Conservation (phyloP, 345 rosid genomes). For the Euphorbia pulcherrima region DNA sequence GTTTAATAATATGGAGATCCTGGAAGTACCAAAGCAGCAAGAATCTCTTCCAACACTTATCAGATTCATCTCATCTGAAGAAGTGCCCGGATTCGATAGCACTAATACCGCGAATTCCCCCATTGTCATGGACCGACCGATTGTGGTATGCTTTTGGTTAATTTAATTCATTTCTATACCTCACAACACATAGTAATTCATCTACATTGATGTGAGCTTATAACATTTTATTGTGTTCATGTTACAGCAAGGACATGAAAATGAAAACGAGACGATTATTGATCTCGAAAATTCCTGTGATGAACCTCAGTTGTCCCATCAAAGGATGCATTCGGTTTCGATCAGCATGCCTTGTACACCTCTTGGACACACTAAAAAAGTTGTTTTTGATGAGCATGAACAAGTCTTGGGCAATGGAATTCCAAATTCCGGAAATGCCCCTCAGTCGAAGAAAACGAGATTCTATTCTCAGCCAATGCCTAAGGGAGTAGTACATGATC, state of each 20-base stretch:
- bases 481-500: conserved; percentile 26
- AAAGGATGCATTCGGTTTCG: conserved; percentile 39
- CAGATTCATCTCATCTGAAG: conserved; percentile 41
- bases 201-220: neutral
- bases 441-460: conserved; percentile 23
- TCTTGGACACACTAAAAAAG: conserved; percentile 17
- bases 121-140: neutral
- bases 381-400: conserved; percentile 23
- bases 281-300: conserved; percentile 9
- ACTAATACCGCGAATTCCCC: neutral
- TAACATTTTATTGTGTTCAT: neutral
- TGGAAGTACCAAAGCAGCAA: conserved; percentile 21
- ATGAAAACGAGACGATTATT: no score
- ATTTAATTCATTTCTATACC: neutral
- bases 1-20: conserved; percentile 33
- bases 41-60: conserved; percentile 45
- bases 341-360: conserved; percentile 71
- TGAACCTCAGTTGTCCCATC: conserved; percentile 28
- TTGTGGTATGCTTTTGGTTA: neutral
- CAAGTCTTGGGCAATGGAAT: conserved; percentile 11
- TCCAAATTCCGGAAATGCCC: conserved; percentile 18
- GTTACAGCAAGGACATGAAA: conserved; percentile 4
- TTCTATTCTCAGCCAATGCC: conserved; percentile 71
- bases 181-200: neutral
- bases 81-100: conserved; percentile 48